A percentile compares a stretch with the other conserved stretches of the same genome.
Evolutionary conservation across 1,284 basidiomycete genomes (phyloP).

Genomic region (Microstroma glucosiphilum): DNA sequence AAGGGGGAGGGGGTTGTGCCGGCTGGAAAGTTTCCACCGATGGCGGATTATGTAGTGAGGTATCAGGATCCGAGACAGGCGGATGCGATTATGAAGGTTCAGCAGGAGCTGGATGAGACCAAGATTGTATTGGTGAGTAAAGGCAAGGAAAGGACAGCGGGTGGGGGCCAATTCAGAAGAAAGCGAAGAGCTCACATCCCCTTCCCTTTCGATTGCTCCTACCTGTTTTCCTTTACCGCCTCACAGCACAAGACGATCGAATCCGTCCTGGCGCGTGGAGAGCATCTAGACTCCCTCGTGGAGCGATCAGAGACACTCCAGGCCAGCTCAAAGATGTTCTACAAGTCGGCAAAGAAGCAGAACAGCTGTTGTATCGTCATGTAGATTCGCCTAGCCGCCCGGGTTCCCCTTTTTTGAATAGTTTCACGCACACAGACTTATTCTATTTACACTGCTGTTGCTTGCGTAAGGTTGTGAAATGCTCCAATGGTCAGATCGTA

Average conservation of each 20-base stretch:
- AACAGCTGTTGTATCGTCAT: slow-evolving; percentile 8
- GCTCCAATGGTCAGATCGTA: no score
- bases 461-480: no score
- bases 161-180: not conserved
- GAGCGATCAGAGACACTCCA: slow-evolving; percentile 88
- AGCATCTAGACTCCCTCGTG: slow-evolving; percentile 94
- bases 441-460: no score
- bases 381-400: not conserved
- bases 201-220: not conserved
- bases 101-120: slow-evolving; percentile 96
- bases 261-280: slow-evolving; percentile 87
- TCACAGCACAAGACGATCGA: slow-evolving; percentile 90
- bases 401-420: no score
- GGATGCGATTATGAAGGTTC: slow-evolving; percentile 96
- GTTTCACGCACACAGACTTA: no score
- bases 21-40: slow-evolving; percentile 54
- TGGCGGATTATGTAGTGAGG: slow-evolving; percentile 75
- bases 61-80: slow-evolving; percentile 98
- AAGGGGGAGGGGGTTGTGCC: slow-evolving; percentile 44
- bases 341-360: slow-evolving; percentile 8
- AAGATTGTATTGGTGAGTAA: slow-evolving; percentile 71
- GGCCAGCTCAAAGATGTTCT: slow-evolving; percentile 68
- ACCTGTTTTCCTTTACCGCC: slow-evolving; percentile 2
- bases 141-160: no score
- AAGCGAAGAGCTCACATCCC: not conserved